These are phyloP conservation scores for Sporothrix mexicana DNA, from an alignment of 2,329 filamentous ascomycete genomes.

Conservation along the genomic window DNA sequence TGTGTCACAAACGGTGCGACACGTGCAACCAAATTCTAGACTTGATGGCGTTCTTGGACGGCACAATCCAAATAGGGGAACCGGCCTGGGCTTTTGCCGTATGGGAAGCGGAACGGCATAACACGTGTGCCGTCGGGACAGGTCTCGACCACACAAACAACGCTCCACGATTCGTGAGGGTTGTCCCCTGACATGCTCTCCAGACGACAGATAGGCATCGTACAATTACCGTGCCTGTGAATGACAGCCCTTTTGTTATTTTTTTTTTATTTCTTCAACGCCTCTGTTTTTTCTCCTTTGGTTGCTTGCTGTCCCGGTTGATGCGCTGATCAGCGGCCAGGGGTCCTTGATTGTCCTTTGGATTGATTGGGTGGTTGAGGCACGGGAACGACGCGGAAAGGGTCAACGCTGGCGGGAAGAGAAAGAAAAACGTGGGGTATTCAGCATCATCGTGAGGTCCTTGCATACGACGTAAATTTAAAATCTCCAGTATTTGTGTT, in stretches of 20 bases:
- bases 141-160: not conserved
- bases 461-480: not conserved
- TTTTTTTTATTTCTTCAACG: not conserved
- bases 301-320: not conserved
- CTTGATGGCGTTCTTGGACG: not conserved
- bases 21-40: not conserved
- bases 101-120: slow-evolving; percentile 17
- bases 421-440: slow-evolving; percentile 23
- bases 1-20: not conserved
- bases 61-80: not conserved
- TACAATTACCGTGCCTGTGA: too few relatives aligned
- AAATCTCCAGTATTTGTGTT: not conserved
- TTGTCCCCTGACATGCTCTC: not conserved
- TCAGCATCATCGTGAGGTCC: slow-evolving; percentile 4
- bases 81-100: not conserved
- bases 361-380: not conserved
- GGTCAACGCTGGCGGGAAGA: not conserved
- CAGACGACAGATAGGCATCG: not conserved
- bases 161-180: not conserved
- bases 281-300: not conserved
- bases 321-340: slow-evolving; percentile 11
- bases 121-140: slow-evolving; percentile 6
- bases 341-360: not conserved
- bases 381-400: not conserved
- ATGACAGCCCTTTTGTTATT: not conserved